A percentile compares a stretch with the other conserved stretches of the same genome.
These are phyloP conservation scores for Geum urbanum DNA, from an alignment of 306 rosid genomes.

Conservation along the genomic window DNA sequence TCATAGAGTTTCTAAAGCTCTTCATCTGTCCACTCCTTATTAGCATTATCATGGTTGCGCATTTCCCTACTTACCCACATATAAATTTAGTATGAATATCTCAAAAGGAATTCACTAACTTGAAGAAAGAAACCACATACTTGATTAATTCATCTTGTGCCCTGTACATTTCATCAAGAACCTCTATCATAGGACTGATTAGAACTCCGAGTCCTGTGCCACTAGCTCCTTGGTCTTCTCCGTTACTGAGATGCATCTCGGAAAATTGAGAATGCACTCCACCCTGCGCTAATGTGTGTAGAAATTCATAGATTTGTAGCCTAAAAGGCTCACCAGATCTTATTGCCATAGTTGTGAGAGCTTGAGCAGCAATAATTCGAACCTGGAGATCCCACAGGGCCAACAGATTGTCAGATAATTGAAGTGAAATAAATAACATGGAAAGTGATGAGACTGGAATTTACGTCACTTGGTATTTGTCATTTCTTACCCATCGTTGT, in stretches of 20 bases:
- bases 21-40: constrained; percentile 97
- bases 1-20: constrained; percentile 88
- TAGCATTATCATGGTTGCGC: constrained; percentile 92
- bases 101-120: constrained; percentile 21
- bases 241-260: constrained; percentile 94
- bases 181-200: constrained; percentile 91
- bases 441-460: not conserved
- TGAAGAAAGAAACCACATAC: constrained; percentile 43
- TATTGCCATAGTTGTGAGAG: constrained; percentile 95
- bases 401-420: constrained; percentile 26
- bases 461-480: not conserved
- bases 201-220: constrained; percentile 98
- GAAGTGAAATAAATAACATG: not conserved
- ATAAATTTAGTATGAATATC: constrained; percentile 24
- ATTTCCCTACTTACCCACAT: constrained; percentile 63
- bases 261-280: constrained; percentile 93
- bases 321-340: constrained; percentile 99
- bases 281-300: constrained; percentile 90
- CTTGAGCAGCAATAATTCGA: constrained; percentile 93
- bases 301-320: constrained; percentile 95
- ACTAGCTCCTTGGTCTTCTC: constrained; percentile 99
- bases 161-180: constrained; percentile 95
- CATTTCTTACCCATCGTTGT: not conserved
- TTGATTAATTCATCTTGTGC: constrained; percentile 95
- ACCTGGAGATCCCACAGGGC: constrained; percentile 53